phyloP scores from a whole-genome alignment of 306 rosid species.

The Luffa aegyptiaca region DNA sequence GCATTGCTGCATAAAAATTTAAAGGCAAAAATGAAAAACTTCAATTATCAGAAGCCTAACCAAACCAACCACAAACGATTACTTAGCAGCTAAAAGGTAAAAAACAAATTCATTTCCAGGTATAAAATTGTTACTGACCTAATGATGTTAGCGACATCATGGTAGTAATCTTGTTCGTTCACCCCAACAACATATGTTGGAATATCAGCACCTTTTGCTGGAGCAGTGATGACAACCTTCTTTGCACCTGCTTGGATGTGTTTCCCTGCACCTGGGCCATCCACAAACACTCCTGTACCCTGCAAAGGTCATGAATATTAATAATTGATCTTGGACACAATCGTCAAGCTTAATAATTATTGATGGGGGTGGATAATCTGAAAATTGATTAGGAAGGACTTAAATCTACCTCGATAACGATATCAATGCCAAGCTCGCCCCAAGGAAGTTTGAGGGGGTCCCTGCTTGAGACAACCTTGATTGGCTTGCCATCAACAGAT shows the following conservation, averaged over 20 bases:
- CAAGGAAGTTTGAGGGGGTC: slow-evolving; percentile 98
- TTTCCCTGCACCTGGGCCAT: slow-evolving; percentile 97
- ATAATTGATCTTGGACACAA: not conserved
- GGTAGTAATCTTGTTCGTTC: slow-evolving; percentile 66
- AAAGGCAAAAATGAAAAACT: not conserved
- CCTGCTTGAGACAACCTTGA: slow-evolving; percentile 85
- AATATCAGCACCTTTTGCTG: slow-evolving; percentile 98
- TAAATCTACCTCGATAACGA: slow-evolving; percentile 75
- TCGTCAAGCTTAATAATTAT: not conserved
- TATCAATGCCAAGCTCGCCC: slow-evolving; percentile 95
- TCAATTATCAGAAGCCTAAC: not conserved
- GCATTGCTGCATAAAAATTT: slow-evolving; percentile 59
- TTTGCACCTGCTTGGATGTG: slow-evolving; percentile 99
- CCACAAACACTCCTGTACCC: slow-evolving; percentile 99
- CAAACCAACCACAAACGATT: not conserved
- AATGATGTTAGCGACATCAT: slow-evolving; percentile 59
- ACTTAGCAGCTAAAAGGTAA: not conserved
- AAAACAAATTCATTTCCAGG: not conserved
- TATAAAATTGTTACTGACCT: slow-evolving; percentile 35
- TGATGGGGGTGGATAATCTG: not conserved
- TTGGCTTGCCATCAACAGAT: slow-evolving; percentile 78
- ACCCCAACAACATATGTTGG: slow-evolving; percentile 94
- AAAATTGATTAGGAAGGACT: not conserved
- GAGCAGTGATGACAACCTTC: slow-evolving; percentile 97
- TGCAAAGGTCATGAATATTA: slow-evolving; percentile 18